Evolutionary conservation across 108 stramenopile genomes (phyloP).

Genomic region (Hondaea fermentalgiana): DNA sequence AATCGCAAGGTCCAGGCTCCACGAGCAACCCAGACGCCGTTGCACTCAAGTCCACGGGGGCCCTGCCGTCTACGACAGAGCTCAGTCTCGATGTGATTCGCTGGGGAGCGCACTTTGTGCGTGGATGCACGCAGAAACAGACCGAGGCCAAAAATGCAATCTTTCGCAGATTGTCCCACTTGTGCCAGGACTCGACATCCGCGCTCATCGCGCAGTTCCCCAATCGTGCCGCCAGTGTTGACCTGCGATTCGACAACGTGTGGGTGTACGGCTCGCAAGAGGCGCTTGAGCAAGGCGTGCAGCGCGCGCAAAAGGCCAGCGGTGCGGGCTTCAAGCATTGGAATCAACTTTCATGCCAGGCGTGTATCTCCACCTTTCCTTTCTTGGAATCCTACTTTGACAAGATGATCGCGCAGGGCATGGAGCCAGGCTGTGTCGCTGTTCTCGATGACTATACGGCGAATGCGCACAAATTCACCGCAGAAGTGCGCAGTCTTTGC

Average conservation of each 20-base stretch:
- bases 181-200: not conserved
- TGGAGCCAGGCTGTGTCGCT: not conserved
- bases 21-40: not conserved
- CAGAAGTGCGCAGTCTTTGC: not conserved
- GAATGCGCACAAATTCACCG: not conserved
- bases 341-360: not conserved
- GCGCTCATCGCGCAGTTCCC: not conserved
- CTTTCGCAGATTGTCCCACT: not conserved
- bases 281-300: not conserved
- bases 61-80: not conserved
- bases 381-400: not conserved
- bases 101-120: not conserved
- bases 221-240: not conserved
- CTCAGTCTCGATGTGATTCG: not conserved
- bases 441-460: not conserved
- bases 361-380: not conserved
- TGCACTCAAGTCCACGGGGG: not conserved
- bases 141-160: not conserved
- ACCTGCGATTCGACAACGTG: not conserved
- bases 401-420: not conserved
- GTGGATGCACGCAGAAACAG: not conserved
- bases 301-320: not conserved
- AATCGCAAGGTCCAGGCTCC: too few relatives aligned
- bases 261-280: not conserved
- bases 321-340: not conserved